Conservation (phyloP, 2,329 filamentous ascomycete genomes). For the Trichoderma atrobrunneum region DNA sequence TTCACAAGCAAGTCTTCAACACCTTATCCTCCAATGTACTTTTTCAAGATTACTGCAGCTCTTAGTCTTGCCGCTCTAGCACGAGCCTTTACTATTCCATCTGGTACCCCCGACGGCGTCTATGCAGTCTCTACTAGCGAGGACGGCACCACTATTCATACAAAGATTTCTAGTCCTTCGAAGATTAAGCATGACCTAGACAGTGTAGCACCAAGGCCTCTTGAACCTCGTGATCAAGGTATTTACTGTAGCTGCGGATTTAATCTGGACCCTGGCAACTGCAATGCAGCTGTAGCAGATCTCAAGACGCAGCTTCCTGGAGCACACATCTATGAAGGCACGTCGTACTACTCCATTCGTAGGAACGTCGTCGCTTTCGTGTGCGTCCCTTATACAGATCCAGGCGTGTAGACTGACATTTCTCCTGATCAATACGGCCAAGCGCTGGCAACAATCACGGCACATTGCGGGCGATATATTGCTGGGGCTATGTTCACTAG, state of each 20-base stretch:
- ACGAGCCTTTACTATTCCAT: not conserved
- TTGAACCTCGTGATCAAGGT: not conserved
- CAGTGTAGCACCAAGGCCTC: not conserved
- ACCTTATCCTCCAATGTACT: not conserved
- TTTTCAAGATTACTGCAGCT: not conserved
- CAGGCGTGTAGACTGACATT: not conserved
- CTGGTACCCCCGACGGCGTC: not conserved
- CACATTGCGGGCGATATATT: not conserved
- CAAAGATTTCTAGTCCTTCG: not conserved
- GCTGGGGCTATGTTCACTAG: not conserved
- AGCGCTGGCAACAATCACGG: not conserved
- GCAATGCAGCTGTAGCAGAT: not conserved
- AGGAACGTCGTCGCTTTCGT: not conserved
- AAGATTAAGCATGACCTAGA: not conserved
- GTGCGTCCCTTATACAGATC: not conserved
- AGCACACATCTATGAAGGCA: not conserved
- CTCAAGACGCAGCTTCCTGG: not conserved
- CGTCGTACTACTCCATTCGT: not conserved
- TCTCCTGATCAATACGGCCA: not conserved
- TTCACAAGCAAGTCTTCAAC: not conserved
- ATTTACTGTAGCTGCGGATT: not conserved
- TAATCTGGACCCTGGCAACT: not conserved
- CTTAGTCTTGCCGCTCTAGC: not conserved
- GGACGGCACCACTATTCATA: not conserved
- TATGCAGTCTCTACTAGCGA: not conserved